A percentile compares a stretch with the other conserved stretches of the same genome.
phyloP scores from a whole-genome alignment of 129 eudicot species.

The Centrapalus pauciflorus region DNA sequence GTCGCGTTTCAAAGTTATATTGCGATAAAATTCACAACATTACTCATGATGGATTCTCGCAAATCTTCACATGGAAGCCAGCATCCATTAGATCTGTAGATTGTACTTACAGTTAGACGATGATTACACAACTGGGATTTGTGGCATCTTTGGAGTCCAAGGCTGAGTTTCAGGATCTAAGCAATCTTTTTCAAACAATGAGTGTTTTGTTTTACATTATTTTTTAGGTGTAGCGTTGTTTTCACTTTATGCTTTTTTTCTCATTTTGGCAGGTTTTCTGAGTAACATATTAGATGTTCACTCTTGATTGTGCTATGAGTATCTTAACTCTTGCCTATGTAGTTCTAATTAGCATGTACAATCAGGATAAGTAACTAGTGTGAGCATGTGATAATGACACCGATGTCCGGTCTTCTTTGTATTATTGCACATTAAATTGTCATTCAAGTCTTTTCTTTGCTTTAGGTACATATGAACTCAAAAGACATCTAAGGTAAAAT shows the following conservation, averaged over 20 bases:
- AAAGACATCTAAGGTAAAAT: not conserved
- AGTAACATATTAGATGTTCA: not conserved
- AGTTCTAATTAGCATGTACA: not conserved
- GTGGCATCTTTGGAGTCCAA: slow-evolving; percentile 14
- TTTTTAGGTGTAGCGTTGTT: not conserved
- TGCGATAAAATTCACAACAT: not conserved
- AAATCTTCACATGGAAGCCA: not conserved
- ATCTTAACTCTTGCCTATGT: not conserved
- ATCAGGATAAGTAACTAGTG: not conserved
- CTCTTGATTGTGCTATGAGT: not conserved
- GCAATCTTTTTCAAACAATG: slow-evolving; percentile 8
- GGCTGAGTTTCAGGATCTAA: slow-evolving; percentile 8
- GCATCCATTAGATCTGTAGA: not conserved
- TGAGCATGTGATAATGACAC: not conserved
- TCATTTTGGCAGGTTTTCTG: not conserved
- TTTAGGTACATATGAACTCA: not conserved
- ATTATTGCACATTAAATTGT: not conserved
- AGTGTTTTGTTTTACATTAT: slow-evolving; percentile 7
- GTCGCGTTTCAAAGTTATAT: not conserved
- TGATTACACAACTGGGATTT: slow-evolving; percentile 15
- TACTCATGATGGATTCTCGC: slow-evolving; percentile 14
- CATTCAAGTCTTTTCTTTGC: not conserved
- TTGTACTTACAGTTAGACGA: slow-evolving; percentile 19
- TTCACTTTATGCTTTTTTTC: not conserved
- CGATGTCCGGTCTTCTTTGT: not conserved